Conservation (phyloP, 495 filamentous ascomycete species). For the Tetracladium setigerum region DNA sequence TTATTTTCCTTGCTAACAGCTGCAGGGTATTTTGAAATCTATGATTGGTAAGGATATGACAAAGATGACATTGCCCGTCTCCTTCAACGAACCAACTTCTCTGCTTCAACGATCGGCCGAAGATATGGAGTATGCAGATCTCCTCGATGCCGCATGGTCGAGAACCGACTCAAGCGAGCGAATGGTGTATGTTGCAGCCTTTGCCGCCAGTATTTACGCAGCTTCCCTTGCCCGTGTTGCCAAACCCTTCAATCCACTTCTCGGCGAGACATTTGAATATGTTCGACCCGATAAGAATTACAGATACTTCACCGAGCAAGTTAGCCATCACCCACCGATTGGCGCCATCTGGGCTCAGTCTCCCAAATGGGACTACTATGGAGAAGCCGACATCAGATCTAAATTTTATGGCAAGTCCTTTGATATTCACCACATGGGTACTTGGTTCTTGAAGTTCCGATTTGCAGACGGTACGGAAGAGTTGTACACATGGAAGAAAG, state of each 20-base stretch:
- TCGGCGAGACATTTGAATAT: constrained; percentile 97
- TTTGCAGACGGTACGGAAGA: constrained; percentile 70
- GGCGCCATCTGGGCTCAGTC: constrained; percentile 92
- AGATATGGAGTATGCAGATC: constrained; percentile 95
- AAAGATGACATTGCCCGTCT: constrained; percentile 96
- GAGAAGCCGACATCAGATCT: constrained; percentile 92
- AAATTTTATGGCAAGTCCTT: constrained; percentile 98
- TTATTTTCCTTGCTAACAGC: constrained; percentile 6
- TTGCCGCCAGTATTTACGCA: constrained; percentile 92
- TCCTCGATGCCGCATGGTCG: constrained; percentile 84
- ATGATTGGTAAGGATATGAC: constrained; percentile 99
- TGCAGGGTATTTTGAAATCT: constrained; percentile 91
- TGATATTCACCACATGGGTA: constrained; percentile 92
- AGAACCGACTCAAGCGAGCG: constrained; percentile 82
- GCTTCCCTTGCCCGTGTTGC: constrained; percentile 95
- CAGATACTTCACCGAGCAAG: constrained; percentile 97
- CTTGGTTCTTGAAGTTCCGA: constrained; percentile 90
- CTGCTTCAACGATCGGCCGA: constrained; percentile 93
- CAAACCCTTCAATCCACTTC: constrained; percentile 93
- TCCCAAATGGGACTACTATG: constrained; percentile 95
- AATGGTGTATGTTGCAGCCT: constrained; percentile 92
- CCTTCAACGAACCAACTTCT: constrained; percentile 97
- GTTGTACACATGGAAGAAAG: constrained; percentile 98
- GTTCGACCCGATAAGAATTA: constrained; percentile 91
- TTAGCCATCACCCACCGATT: constrained; percentile 94